These are phyloP conservation scores for Blastocystis sp. DNA, from an alignment of 352 stramenopile genomes.

Conservation along the genomic window DNA sequence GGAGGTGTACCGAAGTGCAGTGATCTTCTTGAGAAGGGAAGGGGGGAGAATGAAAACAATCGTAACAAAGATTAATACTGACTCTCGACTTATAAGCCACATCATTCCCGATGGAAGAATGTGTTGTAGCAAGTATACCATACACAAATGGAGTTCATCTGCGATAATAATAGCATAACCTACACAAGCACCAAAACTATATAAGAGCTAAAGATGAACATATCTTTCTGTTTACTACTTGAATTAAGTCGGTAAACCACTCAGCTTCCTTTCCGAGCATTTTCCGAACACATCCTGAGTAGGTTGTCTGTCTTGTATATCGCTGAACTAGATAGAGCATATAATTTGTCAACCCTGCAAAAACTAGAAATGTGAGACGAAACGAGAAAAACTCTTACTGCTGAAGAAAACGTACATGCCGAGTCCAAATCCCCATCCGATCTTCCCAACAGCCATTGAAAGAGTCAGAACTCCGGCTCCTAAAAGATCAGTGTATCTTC, in stretches of 20 bases:
- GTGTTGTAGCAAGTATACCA: background rate
- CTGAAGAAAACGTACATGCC: conserved; percentile 61
- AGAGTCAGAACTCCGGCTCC: conserved; percentile 59
- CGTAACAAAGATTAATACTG: conserved; percentile 53
- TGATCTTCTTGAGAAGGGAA: conserved; percentile 57
- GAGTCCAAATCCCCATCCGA: conserved; percentile 55
- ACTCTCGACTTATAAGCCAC: conserved; percentile 39
- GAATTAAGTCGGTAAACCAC: conserved; percentile 23
- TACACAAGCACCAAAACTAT: conserved; percentile 55
- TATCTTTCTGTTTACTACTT: background rate
- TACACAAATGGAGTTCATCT: conserved; percentile 25
- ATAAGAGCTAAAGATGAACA: conserved; percentile 32
- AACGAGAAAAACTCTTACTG: background rate
- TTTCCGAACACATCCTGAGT: conserved; percentile 37
- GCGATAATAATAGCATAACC: conserved; percentile 61
- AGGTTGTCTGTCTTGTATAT: conserved; percentile 46
- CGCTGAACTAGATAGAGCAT: conserved; percentile 56
- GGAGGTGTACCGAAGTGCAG: conserved; percentile 48
- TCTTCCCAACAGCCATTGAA: conserved; percentile 39
- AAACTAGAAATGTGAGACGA: background rate
- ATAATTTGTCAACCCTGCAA: conserved; percentile 39
- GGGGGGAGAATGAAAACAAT: conserved; percentile 36
- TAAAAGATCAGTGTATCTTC: background rate
- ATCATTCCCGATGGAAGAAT: background rate
- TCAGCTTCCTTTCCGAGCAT: conserved; percentile 33